phyloP scores from a whole-genome alignment of 2,329 filamentous ascomycete species.

The Paecilomyces niveus region DNA sequence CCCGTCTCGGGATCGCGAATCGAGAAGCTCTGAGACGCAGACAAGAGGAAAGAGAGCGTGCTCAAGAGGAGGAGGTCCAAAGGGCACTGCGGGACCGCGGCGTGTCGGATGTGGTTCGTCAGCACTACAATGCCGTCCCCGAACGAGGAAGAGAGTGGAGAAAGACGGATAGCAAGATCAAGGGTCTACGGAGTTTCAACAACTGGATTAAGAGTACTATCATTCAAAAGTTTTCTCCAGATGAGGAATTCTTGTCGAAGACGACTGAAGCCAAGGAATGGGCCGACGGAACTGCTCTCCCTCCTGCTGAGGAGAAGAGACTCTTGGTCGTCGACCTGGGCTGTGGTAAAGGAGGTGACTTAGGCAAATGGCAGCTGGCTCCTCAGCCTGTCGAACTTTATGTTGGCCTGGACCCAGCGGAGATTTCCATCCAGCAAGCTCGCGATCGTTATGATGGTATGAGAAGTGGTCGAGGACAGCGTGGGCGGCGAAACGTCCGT shows the following conservation, averaged over 20 bases:
- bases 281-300: slow-evolving; percentile 31
- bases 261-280: slow-evolving; percentile 37
- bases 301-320: slow-evolving; percentile 40
- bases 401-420: slow-evolving; percentile 87
- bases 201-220: slow-evolving; percentile 98
- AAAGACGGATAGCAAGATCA: slow-evolving; percentile 88
- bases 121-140: slow-evolving; percentile 94
- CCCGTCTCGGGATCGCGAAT: slow-evolving; percentile 32
- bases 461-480: slow-evolving; percentile 48
- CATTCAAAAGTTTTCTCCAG: slow-evolving; percentile 90
- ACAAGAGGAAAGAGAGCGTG: slow-evolving; percentile 39
- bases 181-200: slow-evolving; percentile 88
- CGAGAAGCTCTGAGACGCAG: slow-evolving; percentile 33
- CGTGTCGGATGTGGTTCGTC: slow-evolving; percentile 76
- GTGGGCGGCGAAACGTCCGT: slow-evolving; percentile 46
- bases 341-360: slow-evolving; percentile 91
- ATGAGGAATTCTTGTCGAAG: slow-evolving; percentile 62
- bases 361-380: slow-evolving; percentile 93
- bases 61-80: slow-evolving; percentile 31
- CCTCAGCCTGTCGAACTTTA: slow-evolving; percentile 89
- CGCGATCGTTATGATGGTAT: slow-evolving; percentile 74
- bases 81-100: slow-evolving; percentile 42
- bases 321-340: slow-evolving; percentile 87
- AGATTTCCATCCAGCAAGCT: slow-evolving; percentile 86
- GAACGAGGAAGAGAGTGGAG: slow-evolving; percentile 93